Evolutionary conservation across 2,329 filamentous ascomycete species (phyloP).

Genomic region (Penicillium sp.): DNA sequence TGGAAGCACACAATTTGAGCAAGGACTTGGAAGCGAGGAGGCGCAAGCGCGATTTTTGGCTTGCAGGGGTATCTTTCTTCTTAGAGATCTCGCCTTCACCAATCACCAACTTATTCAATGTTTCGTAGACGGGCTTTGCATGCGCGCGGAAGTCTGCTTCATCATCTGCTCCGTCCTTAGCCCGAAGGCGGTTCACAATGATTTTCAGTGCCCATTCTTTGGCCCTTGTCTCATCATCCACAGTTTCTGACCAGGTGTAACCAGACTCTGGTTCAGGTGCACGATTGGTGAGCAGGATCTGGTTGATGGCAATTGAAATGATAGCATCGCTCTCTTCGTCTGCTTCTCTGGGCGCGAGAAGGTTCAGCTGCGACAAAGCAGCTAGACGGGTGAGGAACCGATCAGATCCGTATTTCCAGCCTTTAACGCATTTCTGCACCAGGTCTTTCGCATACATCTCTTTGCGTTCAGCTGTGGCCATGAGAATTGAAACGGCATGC

Average conservation of each 20-base stretch:
- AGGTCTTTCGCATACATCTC: slow-evolving; percentile 85
- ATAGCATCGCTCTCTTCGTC: slow-evolving; percentile 74
- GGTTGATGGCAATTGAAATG: slow-evolving; percentile 71
- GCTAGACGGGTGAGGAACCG: slow-evolving; percentile 66
- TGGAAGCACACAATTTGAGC: slow-evolving; percentile 78
- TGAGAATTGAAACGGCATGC: slow-evolving; percentile 86
- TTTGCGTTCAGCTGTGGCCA: slow-evolving; percentile 73
- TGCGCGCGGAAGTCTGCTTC: slow-evolving; percentile 49
- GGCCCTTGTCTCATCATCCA: slow-evolving; percentile 78
- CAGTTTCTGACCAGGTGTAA: slow-evolving; percentile 66
- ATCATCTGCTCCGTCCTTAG: slow-evolving; percentile 52
- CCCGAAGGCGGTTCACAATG: slow-evolving; percentile 80
- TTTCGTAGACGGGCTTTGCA: slow-evolving; percentile 69
- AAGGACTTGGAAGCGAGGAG: slow-evolving; percentile 76
- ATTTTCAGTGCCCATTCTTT: slow-evolving; percentile 83
- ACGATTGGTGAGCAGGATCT: slow-evolving; percentile 70
- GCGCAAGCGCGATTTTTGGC: slow-evolving; percentile 77
- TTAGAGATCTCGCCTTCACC: slow-evolving; percentile 79
- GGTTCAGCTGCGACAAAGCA: slow-evolving; percentile 64
- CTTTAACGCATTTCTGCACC: slow-evolving; percentile 70
- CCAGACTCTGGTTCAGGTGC: slow-evolving; percentile 54
- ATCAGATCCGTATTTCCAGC: slow-evolving; percentile 69
- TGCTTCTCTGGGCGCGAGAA: slow-evolving; percentile 70
- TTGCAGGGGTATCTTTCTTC: slow-evolving; percentile 68
- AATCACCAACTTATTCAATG: slow-evolving; percentile 73